A percentile compares a stretch with the other conserved stretches of the same genome.
Conservation (phyloP, 176 grass and related monocot species). For the Zizania latifolia region DNA sequence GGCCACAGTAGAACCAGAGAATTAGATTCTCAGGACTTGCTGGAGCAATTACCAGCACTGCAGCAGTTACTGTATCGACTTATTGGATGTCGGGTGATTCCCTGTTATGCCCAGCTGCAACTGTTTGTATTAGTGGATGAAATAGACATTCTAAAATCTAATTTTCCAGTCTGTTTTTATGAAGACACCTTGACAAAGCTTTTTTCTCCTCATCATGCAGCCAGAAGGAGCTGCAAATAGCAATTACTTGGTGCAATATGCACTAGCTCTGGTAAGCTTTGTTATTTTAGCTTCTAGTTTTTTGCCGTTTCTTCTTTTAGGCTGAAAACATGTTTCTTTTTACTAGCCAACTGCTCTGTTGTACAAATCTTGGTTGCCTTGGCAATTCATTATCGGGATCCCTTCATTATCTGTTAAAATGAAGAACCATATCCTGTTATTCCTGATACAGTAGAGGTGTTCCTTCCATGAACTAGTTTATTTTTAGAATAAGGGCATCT, state of each 20-base stretch:
- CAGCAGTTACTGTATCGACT: slow-evolving; percentile 93
- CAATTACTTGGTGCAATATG: slow-evolving; percentile 91
- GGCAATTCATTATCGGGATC: neutral
- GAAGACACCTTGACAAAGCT: slow-evolving; percentile 1
- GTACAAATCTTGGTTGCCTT: neutral
- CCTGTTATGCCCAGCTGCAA: slow-evolving; percentile 28
- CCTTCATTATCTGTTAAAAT: neutral
- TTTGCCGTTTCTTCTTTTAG: neutral
- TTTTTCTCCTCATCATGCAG: slow-evolving; percentile 38
- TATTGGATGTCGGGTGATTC: slow-evolving; percentile 76
- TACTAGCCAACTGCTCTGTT: neutral
- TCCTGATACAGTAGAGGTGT: neutral
- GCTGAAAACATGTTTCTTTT: neutral
- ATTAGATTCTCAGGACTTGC: slow-evolving; percentile 63
- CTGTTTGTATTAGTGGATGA: slow-evolving; percentile 4
- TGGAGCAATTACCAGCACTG: slow-evolving; percentile 85
- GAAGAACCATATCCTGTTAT: neutral
- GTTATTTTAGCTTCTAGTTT: neutral
- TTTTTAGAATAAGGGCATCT: neutral
- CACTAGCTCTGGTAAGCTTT: slow-evolving; percentile 64
- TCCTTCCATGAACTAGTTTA: neutral
- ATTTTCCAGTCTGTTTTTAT: neutral
- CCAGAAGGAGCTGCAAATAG: slow-evolving; percentile 75
- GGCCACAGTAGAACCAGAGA: slow-evolving; percentile 79
- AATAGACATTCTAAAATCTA: neutral